phyloP scores from a whole-genome alignment of 2,329 filamentous ascomycete genomes.

The Fusarium vanettenii region DNA sequence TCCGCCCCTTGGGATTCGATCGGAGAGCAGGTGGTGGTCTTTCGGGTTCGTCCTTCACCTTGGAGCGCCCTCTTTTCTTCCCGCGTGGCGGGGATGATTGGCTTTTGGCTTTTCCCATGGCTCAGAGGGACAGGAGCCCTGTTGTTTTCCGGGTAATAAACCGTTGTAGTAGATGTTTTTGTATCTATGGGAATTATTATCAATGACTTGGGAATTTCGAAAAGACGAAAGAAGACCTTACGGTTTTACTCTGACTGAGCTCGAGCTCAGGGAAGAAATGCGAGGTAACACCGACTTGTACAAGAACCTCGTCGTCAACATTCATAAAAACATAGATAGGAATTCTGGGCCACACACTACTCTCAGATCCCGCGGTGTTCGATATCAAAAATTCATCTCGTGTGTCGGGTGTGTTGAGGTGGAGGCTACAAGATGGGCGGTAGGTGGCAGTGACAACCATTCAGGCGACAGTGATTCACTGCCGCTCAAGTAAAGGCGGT shows the following conservation, averaged over 20 bases:
- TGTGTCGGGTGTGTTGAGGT: background rate
- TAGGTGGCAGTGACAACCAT: background rate
- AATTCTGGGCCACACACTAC: background rate
- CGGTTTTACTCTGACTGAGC: background rate
- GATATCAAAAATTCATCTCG: background rate
- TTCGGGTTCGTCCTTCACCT: background rate
- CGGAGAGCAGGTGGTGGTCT: background rate
- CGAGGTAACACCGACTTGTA: background rate
- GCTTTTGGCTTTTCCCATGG: background rate
- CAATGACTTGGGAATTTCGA: rapidly evolving
- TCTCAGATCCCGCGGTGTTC: background rate
- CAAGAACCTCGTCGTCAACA: background rate
- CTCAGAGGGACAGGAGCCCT: background rate
- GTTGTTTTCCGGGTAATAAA: background rate
- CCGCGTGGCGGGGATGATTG: background rate
- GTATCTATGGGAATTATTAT: background rate
- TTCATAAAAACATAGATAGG: background rate
- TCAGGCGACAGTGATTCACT: background rate
- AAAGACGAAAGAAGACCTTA: background rate
- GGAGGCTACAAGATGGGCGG: background rate
- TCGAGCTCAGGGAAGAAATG: background rate
- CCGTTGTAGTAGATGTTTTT: no score
- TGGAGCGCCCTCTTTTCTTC: background rate
- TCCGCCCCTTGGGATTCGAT: background rate
- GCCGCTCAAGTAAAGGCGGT: background rate